phyloP scores from a whole-genome alignment of 306 rosid species.

The Datisca glomerata region DNA sequence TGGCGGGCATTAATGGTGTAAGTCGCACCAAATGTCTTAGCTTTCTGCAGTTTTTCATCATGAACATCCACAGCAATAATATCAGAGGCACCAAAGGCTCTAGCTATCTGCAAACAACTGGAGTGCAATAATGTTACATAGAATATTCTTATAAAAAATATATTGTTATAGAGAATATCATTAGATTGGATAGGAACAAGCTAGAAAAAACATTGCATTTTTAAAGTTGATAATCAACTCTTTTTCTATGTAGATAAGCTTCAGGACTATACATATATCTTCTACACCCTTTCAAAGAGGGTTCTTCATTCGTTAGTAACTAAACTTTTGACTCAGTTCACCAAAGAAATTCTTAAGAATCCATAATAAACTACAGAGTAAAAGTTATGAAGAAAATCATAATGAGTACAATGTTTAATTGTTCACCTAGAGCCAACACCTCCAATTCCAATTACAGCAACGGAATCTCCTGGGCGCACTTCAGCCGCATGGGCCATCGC shows the following conservation, averaged over 20 bases:
- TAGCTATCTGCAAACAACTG: slow-evolving; percentile 99
- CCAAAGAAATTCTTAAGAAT: too few species aligned
- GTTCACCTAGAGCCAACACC: slow-evolving; percentile 93
- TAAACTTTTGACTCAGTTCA: too few species aligned
- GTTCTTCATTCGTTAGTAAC: too few species aligned
- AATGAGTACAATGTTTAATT: slow-evolving; percentile 2
- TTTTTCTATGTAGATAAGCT: too few species aligned
- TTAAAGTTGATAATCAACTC: too few species aligned
- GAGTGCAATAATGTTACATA: slow-evolving; percentile 13
- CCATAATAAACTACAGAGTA: too few species aligned
- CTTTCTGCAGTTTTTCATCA: slow-evolving; percentile 79
- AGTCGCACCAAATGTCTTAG: slow-evolving; percentile 81
- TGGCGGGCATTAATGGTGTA: slow-evolving; percentile 62
- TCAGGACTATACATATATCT: too few species aligned
- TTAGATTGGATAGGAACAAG: too few species aligned
- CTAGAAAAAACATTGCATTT: too few species aligned
- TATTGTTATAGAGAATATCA: too few species aligned
- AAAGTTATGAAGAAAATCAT: slow-evolving; percentile 7
- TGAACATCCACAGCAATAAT: slow-evolving; percentile 86
- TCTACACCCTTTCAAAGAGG: too few species aligned
- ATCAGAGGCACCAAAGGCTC: slow-evolving; percentile 94
- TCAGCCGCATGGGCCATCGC: slow-evolving; percentile 98
- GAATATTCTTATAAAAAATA: slow-evolving; percentile 18
- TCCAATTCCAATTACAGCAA: slow-evolving; percentile 88
- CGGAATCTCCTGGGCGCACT: slow-evolving; percentile 86